These are phyloP conservation scores for Trichoderma harzianum DNA, from an alignment of 2,329 filamentous ascomycete genomes.

Conservation along the genomic window DNA sequence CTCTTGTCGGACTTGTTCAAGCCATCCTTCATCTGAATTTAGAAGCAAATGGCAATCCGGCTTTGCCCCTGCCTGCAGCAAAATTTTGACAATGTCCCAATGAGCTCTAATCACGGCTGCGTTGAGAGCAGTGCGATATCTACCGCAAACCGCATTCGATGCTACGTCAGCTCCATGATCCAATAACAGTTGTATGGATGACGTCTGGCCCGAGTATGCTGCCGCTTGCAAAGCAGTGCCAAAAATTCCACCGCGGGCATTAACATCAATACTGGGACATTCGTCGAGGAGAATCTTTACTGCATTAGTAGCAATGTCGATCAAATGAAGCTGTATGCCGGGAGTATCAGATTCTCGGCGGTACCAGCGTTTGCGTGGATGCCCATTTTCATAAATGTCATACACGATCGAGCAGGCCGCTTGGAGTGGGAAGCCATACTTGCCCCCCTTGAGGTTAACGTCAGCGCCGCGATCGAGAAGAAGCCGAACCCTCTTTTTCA, in stretches of 20 bases:
- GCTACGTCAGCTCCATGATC: not conserved
- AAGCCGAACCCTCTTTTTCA: not conserved
- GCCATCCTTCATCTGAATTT: slow-evolving; percentile 4
- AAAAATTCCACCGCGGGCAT: not conserved
- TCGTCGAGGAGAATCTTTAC: not conserved
- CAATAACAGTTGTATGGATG: not conserved
- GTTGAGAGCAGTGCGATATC: not conserved
- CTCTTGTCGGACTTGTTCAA: not conserved
- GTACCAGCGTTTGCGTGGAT: not conserved
- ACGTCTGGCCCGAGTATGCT: not conserved
- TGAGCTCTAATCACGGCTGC: not conserved
- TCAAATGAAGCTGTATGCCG: not conserved
- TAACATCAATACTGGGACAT: not conserved
- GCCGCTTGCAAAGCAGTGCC: not conserved
- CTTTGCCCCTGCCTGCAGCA: not conserved
- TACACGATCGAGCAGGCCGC: not conserved
- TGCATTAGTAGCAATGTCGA: not conserved
- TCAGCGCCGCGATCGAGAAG: not conserved
- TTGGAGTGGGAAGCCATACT: not conserved
- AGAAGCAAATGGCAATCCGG: not conserved
- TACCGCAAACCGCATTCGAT: not conserved
- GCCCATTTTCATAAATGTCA: not conserved
- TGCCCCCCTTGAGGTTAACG: not conserved
- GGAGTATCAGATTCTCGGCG: not conserved
- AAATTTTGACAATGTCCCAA: not conserved